Conservation (phyloP, 139 green algal species). For the Tetraselmis chui region DNA sequence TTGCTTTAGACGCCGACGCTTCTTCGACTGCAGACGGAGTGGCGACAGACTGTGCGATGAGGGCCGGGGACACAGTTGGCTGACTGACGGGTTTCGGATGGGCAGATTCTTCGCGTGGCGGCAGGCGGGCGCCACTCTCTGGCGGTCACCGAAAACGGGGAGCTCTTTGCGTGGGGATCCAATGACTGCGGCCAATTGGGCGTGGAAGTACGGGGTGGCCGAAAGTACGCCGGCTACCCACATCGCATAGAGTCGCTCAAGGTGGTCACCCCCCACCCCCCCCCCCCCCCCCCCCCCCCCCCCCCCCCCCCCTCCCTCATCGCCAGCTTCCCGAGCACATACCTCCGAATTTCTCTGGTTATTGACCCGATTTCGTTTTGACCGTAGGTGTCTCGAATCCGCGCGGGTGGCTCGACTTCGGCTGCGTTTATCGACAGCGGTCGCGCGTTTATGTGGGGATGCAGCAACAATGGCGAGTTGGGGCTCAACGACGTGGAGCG, state of each 20-base stretch:
- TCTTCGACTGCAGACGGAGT: too few species aligned
- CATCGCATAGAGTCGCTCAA: conserved; percentile 5
- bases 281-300: too few species aligned
- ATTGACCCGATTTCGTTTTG: neutral
- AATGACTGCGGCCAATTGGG: conserved; percentile 11
- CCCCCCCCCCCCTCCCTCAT: too few species aligned
- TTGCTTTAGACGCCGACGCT: too few species aligned
- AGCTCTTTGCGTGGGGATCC: conserved; percentile 21
- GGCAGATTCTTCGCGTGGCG: conserved; percentile 2
- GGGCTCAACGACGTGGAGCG: conserved; percentile 11
- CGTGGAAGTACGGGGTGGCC: neutral
- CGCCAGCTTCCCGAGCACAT: too few species aligned
- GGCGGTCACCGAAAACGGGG: conserved; percentile 17
- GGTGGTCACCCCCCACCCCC: neutral
- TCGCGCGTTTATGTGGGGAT: conserved; percentile 22
- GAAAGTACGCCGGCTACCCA: conserved; percentile 12
- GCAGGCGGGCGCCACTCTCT: conserved; percentile 16
- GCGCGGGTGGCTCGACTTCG: conserved; percentile 3
- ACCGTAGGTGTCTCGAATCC: conserved; percentile 1
- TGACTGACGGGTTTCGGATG: neutral
- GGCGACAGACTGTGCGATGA: too few species aligned
- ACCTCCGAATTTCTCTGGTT: too few species aligned
- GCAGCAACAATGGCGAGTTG: conserved; percentile 21
- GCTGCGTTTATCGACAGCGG: neutral
- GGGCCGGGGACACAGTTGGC: neutral